Evolutionary conservation across 257 asterid genomes (phyloP).

Genomic region (Solanum clarkiae): DNA sequence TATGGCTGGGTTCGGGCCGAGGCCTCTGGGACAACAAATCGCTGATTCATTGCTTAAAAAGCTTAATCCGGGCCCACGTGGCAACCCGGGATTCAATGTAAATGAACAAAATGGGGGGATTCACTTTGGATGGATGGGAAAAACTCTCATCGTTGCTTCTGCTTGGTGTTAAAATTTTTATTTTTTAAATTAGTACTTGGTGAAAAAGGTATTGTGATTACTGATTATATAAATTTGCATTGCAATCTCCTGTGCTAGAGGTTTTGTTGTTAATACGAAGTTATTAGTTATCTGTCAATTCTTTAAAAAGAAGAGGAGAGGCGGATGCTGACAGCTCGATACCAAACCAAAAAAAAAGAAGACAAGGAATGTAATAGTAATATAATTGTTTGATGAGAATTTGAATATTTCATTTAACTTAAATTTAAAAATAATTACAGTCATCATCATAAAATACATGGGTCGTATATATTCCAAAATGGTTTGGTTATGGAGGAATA

Average conservation of each 20-base stretch:
- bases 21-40: constrained; percentile 35
- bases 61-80: constrained; percentile 64
- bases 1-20: constrained; percentile 66
- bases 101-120: constrained; percentile 57
- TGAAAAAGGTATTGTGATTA: background rate
- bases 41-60: constrained; percentile 43
- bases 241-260: background rate
- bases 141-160: constrained; percentile 65
- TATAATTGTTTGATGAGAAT: background rate
- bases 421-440: too few relatives aligned
- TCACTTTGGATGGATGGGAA: constrained; percentile 81
- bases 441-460: background rate
- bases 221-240: background rate
- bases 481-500: background rate
- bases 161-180: constrained; percentile 55
- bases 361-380: background rate
- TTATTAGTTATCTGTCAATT: background rate
- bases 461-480: background rate
- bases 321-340: background rate
- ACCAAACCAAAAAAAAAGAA: background rate
- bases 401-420: too few relatives aligned
- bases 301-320: background rate
- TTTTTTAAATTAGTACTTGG: background rate
- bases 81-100: constrained; percentile 69
- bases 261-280: background rate